phyloP scores from a whole-genome alignment of 106 monocot genomes.

The Alisma plantagoaquatica region DNA sequence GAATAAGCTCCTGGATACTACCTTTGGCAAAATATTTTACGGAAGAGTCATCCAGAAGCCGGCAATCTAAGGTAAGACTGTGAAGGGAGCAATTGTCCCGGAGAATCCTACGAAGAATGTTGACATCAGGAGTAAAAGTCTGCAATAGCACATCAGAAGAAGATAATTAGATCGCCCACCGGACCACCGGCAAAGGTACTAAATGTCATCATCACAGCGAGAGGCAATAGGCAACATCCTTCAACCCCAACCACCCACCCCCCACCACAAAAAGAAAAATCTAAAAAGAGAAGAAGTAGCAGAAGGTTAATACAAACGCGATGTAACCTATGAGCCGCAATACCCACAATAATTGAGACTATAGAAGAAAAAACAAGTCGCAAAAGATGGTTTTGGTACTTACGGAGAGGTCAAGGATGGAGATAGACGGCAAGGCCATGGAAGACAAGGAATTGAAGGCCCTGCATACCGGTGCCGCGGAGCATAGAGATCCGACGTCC shows the following conservation, averaged over 20 bases:
- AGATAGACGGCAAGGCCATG: constrained; percentile 27
- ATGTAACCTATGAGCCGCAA: too few species aligned
- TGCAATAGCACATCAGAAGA: constrained; percentile 20
- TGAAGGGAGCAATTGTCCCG: constrained; percentile 24
- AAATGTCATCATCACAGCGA: too few species aligned
- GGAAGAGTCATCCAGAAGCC: constrained; percentile 43
- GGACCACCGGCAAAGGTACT: too few species aligned
- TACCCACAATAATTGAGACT: too few species aligned
- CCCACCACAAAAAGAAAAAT: too few species aligned
- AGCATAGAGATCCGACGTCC: constrained; percentile 65
- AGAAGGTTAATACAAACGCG: too few species aligned
- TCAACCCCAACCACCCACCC: too few species aligned
- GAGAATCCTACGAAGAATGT: constrained; percentile 39
- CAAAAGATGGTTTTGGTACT: too few species aligned
- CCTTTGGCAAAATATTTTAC: constrained; percentile 40
- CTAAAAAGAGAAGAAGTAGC: too few species aligned
- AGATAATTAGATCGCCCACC: too few species aligned
- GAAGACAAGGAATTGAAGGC: constrained; percentile 32
- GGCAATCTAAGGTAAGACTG: constrained; percentile 57
- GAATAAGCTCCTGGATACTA: constrained; percentile 52
- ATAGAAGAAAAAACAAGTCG: too few species aligned
- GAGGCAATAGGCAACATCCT: too few species aligned
- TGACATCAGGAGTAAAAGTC: constrained; percentile 41
- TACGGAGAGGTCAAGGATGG: constrained; percentile 71
- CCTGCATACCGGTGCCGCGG: constrained; percentile 46